Conservation (phyloP, 352 stramenopile species). For the Globisporangium emineosum region DNA sequence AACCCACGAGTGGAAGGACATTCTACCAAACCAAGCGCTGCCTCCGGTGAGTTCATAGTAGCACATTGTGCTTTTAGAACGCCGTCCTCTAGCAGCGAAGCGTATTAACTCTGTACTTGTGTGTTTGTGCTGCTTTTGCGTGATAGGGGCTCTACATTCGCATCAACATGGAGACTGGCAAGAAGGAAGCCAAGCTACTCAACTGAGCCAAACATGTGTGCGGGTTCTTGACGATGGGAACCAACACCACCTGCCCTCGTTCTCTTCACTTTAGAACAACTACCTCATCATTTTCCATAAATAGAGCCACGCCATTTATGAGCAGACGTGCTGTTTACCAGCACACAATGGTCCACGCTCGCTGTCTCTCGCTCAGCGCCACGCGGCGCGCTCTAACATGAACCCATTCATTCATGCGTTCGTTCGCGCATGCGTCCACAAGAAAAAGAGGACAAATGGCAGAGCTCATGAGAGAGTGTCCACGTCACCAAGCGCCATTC, state of each 20-base stretch:
- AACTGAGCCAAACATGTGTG: slow-evolving; percentile 13
- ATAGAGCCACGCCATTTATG: background rate
- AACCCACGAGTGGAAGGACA: slow-evolving; percentile 57
- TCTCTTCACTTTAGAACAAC: background rate
- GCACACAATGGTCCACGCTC: background rate
- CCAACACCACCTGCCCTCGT: background rate
- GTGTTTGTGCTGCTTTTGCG: background rate
- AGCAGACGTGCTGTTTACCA: background rate
- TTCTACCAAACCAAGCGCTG: slow-evolving; percentile 47
- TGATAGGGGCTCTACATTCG: slow-evolving; percentile 52
- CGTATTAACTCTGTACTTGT: background rate
- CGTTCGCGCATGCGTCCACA: background rate
- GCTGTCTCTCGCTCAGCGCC: background rate
- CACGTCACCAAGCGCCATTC: slow-evolving; percentile 6
- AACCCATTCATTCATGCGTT: background rate
- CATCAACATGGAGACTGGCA: slow-evolving; percentile 52
- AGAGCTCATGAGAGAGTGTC: background rate
- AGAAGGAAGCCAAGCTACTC: slow-evolving; percentile 62
- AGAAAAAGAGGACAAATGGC: slow-evolving; percentile 3
- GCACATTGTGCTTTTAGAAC: background rate
- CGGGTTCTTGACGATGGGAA: background rate
- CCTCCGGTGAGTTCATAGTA: slow-evolving; percentile 38
- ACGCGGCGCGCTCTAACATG: background rate
- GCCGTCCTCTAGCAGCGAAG: background rate
- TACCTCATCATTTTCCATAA: background rate